phyloP scores from a whole-genome alignment of 192 early-diverging fungal genomes.

The Geosiphon pyriformis region DNA sequence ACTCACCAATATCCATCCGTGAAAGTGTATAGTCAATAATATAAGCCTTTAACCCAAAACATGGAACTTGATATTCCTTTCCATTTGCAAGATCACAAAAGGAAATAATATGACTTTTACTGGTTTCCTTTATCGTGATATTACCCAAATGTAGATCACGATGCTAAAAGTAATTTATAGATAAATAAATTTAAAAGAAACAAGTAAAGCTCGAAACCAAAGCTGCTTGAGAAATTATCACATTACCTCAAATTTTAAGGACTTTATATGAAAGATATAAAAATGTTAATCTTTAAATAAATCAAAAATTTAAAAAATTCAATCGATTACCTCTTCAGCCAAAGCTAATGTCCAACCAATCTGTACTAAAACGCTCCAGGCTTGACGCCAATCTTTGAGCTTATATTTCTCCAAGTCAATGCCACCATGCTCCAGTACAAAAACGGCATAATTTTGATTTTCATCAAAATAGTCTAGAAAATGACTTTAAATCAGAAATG shows the following conservation, averaged over 20 bases:
- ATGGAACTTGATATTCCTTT: constrained; percentile 35
- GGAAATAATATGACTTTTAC: background rate
- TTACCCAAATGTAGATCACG: constrained; percentile 76
- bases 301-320: background rate
- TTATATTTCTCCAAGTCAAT: constrained; percentile 59
- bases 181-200: too few species aligned
- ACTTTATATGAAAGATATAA: constrained; percentile 25
- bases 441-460: constrained; percentile 68
- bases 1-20: constrained; percentile 43
- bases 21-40: constrained; percentile 75
- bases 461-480: constrained; percentile 56
- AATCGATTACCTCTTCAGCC: constrained; percentile 41
- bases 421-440: constrained; percentile 71
- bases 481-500: too few species aligned
- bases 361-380: constrained; percentile 64
- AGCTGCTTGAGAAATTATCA: too few species aligned
- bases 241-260: constrained; percentile 22
- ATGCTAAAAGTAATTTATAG: constrained; percentile 55
- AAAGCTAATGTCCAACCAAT: constrained; percentile 52
- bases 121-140: constrained; percentile 49
- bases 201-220: too few species aligned
- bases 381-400: constrained; percentile 54
- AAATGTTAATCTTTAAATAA: background rate
- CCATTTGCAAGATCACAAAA: background rate
- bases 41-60: constrained; percentile 53